A percentile compares a stretch with the other conserved stretches of the same genome.
Conservation (phyloP, 139 green algal genomes). For the Coelastrella sp. region DNA sequence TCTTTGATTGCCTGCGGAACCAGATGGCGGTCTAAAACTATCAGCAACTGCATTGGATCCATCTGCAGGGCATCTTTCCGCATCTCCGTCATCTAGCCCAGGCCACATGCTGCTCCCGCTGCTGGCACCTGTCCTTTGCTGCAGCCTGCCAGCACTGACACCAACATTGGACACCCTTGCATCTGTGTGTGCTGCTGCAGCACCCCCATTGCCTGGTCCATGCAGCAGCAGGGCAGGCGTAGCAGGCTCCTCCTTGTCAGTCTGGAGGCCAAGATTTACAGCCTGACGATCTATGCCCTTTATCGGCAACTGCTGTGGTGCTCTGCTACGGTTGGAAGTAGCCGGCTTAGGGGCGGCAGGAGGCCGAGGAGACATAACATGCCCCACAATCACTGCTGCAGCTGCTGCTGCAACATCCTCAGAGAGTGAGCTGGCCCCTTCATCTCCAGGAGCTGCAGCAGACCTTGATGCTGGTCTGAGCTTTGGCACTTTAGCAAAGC, state of each 20-base stretch:
- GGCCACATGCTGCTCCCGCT: slow-evolving; percentile 12
- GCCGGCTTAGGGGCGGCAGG: background rate
- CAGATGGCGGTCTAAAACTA: no score
- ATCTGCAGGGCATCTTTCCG: background rate
- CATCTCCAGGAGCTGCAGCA: background rate
- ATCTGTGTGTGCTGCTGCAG: background rate
- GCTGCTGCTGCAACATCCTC: slow-evolving; percentile 23
- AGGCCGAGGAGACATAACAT: background rate
- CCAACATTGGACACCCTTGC: no score
- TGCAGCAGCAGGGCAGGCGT: background rate
- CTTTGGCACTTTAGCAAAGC: no score
- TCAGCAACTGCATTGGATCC: no score
- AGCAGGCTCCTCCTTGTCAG: background rate
- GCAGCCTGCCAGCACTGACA: background rate
- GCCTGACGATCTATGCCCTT: background rate
- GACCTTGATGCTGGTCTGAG: background rate
- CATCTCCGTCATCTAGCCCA: background rate
- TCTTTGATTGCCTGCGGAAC: no score
- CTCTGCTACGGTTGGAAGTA: background rate
- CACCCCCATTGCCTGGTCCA: background rate
- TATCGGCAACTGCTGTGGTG: background rate
- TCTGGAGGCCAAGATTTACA: background rate
- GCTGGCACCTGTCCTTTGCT: background rate
- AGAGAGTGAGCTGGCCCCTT: background rate
- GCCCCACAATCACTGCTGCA: background rate